phyloP scores from a whole-genome alignment of 2,329 filamentous ascomycete species.

The Hysterium pulicare region DNA sequence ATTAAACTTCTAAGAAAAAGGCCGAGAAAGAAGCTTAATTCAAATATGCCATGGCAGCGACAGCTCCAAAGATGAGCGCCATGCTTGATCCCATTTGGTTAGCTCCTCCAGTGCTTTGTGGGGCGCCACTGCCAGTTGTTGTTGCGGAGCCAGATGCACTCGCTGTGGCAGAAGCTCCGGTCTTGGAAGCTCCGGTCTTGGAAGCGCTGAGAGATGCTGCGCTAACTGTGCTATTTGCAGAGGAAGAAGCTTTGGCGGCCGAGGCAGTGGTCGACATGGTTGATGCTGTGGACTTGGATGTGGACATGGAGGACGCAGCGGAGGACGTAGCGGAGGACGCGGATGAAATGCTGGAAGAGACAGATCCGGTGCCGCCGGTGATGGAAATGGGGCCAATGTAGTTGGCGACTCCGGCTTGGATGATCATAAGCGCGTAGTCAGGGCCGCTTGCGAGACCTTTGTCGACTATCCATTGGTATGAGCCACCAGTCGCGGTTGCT shows the following conservation, averaged over 20 bases:
- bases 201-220: conserved; percentile 19
- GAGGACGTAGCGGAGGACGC: conserved; percentile 22
- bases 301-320: conserved; percentile 20
- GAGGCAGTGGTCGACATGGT: conserved; percentile 11
- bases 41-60: conserved; percentile 41
- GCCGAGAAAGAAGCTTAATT: too few relatives aligned
- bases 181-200: conserved; percentile 12
- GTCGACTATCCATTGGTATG: conserved; percentile 51
- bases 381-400: conserved; percentile 53
- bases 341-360: conserved; percentile 35
- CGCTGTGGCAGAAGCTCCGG: conserved; percentile 14
- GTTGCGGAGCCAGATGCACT: conserved; percentile 9
- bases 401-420: conserved; percentile 50
- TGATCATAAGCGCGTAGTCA: conserved; percentile 60
- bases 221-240: conserved; percentile 14
- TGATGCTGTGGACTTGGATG: conserved; percentile 15
- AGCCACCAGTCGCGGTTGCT: conserved; percentile 45
- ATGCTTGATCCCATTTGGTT: conserved; percentile 30
- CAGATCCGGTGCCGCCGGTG: conserved; percentile 36
- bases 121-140: conserved; percentile 7
- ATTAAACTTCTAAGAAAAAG: too few relatives aligned
- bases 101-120: conserved; percentile 27
- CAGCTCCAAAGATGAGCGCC: conserved; percentile 39
- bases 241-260: conserved; percentile 19
- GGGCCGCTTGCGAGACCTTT: conserved; percentile 40